A percentile compares a stretch with the other conserved stretches of the same genome.
Conservation (phyloP, 2,329 filamentous ascomycete species). For the Lachnellula occidentalis region DNA sequence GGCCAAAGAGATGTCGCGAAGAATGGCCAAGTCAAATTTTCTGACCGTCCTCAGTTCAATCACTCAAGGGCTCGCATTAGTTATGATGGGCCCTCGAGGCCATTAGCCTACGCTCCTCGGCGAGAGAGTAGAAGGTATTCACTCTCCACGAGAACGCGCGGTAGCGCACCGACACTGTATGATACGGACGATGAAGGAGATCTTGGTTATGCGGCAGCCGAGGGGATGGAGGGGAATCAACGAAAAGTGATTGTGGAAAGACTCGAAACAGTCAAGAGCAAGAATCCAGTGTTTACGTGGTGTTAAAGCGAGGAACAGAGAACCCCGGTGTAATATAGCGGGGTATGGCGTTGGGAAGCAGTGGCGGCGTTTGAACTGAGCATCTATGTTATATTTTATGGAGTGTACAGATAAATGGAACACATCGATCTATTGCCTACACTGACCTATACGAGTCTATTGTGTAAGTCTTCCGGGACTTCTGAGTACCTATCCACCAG, state of each 20-base stretch:
- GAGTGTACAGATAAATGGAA: neutral
- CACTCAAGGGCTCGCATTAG: conserved; percentile 29
- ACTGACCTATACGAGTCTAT: no score
- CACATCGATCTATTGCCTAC: neutral
- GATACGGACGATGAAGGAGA: conserved; percentile 84
- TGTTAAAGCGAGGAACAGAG: conserved; percentile 51
- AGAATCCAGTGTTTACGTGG: conserved; percentile 96
- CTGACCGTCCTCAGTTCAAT: conserved; percentile 22
- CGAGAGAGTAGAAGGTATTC: conserved; percentile 32
- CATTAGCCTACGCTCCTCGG: conserved; percentile 14
- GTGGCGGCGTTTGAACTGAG: neutral
- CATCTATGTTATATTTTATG: neutral
- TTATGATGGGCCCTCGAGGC: conserved; percentile 29
- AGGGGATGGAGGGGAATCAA: conserved; percentile 86
- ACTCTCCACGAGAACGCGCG: conserved; percentile 34
- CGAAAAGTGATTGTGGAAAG: conserved; percentile 96
- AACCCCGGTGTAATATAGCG: conserved; percentile 11
- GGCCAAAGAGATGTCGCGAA: conserved; percentile 13
- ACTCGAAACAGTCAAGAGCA: conserved; percentile 89
- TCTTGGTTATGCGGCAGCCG: conserved; percentile 87
- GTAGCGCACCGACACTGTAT: conserved; percentile 37
- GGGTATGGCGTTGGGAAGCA: neutral
- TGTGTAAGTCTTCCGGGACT: no score
- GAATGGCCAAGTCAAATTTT: conserved; percentile 24
- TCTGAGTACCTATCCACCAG: no score